Conservation (phyloP, 352 stramenopile genomes). For the Phytophthora fragariae region DNA sequence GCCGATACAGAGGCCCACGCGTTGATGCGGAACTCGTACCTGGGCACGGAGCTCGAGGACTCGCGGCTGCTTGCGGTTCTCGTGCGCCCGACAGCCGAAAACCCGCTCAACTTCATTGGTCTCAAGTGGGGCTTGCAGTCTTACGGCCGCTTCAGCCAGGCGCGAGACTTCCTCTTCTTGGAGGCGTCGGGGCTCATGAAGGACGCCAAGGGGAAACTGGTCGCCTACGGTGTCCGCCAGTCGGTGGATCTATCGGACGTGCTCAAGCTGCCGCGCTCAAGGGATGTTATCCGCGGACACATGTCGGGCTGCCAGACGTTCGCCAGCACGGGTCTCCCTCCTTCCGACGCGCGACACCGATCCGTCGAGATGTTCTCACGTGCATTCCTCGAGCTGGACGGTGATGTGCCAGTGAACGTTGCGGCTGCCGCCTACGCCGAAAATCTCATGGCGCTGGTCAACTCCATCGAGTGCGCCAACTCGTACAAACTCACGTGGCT, state of each 20-base stretch:
- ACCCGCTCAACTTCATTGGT: conserved; percentile 50
- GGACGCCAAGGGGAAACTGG: conserved; percentile 34
- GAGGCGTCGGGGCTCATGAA: conserved; percentile 46
- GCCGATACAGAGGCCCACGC: conserved; percentile 42
- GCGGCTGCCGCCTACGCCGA: conserved; percentile 22
- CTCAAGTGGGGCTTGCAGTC: conserved; percentile 47
- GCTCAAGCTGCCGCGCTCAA: conserved; percentile 33
- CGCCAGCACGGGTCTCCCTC: conserved; percentile 25
- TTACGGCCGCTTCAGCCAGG: conserved; percentile 41
- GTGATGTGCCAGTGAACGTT: conserved; percentile 33
- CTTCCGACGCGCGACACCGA: conserved; percentile 22
- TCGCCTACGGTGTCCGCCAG: conserved; percentile 41
- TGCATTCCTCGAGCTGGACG: conserved; percentile 37
- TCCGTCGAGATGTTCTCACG: conserved; percentile 43
- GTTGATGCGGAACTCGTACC: conserved; percentile 42
- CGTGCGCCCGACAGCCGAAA: conserved; percentile 21
- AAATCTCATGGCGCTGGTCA: conserved; percentile 32
- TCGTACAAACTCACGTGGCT: conserved; percentile 49
- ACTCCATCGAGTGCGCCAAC: conserved; percentile 42
- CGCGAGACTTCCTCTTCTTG: conserved; percentile 52
- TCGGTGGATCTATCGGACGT: conserved; percentile 40
- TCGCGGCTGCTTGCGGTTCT: conserved; percentile 45
- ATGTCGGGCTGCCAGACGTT: conserved; percentile 41
- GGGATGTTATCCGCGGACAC: conserved; percentile 39
- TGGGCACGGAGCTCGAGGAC: conserved; percentile 40